Evolutionary conservation across 805 yeast species (phyloP), one percentile per base, ranked within the genome.

Genomic region (Candida cerambycidarum): DNA sequence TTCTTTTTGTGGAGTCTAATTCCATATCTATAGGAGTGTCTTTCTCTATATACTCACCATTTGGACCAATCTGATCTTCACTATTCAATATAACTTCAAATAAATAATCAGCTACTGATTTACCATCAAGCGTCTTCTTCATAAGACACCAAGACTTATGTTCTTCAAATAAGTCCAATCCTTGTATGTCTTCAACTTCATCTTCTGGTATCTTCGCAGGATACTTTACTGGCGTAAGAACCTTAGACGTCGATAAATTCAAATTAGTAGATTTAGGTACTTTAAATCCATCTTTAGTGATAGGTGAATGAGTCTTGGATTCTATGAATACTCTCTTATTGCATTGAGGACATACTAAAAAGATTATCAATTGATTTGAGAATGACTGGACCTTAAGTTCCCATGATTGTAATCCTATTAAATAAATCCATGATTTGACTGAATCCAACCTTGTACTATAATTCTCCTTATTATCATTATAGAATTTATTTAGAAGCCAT

Each of bases 371-470:
- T 12, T 58, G 54, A 18, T 52, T 34, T 5, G 58, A 47, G 46
- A 60, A 61, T 3, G 57, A 47, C 47, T 65, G 72, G 5, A 62
- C 57, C 24, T 61, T 46, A 32, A 70, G 50, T 12, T 53, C 53
- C 75, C 75, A 70, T 5, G 74, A 73, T 39, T 58, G 46, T 18
- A 59, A 48, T 4, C 73, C 67, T n/a, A 68, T 39, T n/a, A 53
- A 41, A 44, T 65, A 69, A 17, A 62, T 44, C 69, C 69, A 65
- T 0, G 30, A 24, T 8, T 72, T 71, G 2, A 56, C 52, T n/a
- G 42, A 36, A 8, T 55, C 55, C 6, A 67, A 51, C 17, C 53
- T 24, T 8, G 48, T 35, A 19, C 12, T 10, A 3, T 33, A 14
- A 39, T 69, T 69, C 41, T 68, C 75, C 43, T 69, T 66, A 38